phyloP scores from a whole-genome alignment of 176 grass and related monocot species.

The Aegilops speltoides region DNA sequence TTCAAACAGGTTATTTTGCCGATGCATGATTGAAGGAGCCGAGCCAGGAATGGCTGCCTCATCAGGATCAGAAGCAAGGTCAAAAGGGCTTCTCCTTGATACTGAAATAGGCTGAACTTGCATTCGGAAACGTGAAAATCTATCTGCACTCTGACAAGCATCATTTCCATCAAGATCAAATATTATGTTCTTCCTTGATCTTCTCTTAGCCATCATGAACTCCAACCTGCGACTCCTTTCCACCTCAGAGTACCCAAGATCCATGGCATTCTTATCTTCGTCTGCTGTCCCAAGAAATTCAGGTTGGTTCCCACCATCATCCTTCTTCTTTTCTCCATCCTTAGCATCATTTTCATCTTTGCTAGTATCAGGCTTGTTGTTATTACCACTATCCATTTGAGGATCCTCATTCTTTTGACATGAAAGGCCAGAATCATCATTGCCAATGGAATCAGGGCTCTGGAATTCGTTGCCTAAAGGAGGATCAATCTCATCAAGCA shows the following conservation, averaged over 20 bases:
- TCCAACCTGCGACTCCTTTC: constrained; percentile 77
- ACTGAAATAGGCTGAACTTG: constrained; percentile 48
- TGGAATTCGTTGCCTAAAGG: constrained; percentile 33
- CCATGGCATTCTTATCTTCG: constrained; percentile 74
- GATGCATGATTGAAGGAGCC: constrained; percentile 66
- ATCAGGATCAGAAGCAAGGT: constrained; percentile 43
- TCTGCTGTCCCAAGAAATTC: constrained; percentile 62
- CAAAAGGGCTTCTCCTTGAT: constrained; percentile 47
- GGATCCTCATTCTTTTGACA: background rate
- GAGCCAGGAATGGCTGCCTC: constrained; percentile 62
- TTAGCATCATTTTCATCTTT: constrained; percentile 48
- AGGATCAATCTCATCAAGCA: constrained; percentile 53
- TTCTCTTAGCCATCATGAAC: constrained; percentile 63
- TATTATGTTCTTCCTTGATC: constrained; percentile 66
- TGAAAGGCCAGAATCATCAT: constrained; percentile 11
- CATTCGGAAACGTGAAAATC: constrained; percentile 37
- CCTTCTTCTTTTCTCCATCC: constrained; percentile 23
- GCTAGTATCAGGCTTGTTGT: constrained; percentile 29
- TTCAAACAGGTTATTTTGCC: constrained; percentile 53
- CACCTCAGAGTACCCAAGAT: constrained; percentile 79
- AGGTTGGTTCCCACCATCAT: constrained; percentile 29
- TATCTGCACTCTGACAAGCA: background rate
- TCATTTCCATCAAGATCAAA: constrained; percentile 45
- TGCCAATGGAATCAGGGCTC: background rate
- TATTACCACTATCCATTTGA: constrained; percentile 30